Conservation (phyloP, 345 rosid species). For the Salix dunnii region DNA sequence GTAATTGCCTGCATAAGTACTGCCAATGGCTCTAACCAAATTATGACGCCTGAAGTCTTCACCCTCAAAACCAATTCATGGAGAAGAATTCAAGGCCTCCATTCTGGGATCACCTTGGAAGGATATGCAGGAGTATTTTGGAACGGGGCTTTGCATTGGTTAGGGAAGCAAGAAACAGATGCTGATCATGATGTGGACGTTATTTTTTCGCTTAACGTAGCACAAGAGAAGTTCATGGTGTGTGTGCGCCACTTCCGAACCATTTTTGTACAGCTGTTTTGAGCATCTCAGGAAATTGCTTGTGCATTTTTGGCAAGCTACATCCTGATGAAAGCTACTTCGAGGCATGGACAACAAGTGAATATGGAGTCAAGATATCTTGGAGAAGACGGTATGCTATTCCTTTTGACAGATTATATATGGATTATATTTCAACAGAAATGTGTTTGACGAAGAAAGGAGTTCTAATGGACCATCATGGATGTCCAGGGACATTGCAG, state of each 20-base stretch:
- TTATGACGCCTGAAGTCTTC: slow-evolving; percentile 15
- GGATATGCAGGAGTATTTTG: slow-evolving; percentile 13
- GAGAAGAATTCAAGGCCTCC: slow-evolving; percentile 18
- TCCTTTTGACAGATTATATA: neutral
- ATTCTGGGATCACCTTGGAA: neutral
- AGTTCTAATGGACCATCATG: slow-evolving; percentile 18
- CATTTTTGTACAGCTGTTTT: neutral
- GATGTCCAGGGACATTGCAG: neutral
- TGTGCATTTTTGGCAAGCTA: slow-evolving; percentile 23
- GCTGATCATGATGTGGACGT: neutral
- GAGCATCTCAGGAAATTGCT: slow-evolving; percentile 27
- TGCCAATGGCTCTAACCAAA: neutral
- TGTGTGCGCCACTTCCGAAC: slow-evolving; percentile 4
- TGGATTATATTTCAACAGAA: neutral
- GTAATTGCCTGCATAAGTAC: slow-evolving; percentile 2
- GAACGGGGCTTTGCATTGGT: slow-evolving; percentile 35
- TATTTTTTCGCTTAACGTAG: slow-evolving; percentile 32
- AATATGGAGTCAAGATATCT: slow-evolving; percentile 19
- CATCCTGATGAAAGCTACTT: slow-evolving; percentile 5
- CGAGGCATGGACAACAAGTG: slow-evolving; percentile 35
- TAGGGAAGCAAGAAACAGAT: neutral
- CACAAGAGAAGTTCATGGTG: slow-evolving; percentile 20
- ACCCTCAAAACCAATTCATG: slow-evolving; percentile 25
- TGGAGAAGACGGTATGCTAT: slow-evolving; percentile 28
- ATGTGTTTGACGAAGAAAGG: slow-evolving; percentile 23